Percentiles rank a stretch among this genome's conserved stretches.
phyloP scores from a whole-genome alignment of 257 asterid genomes.

The Solanum peruvianum region DNA sequence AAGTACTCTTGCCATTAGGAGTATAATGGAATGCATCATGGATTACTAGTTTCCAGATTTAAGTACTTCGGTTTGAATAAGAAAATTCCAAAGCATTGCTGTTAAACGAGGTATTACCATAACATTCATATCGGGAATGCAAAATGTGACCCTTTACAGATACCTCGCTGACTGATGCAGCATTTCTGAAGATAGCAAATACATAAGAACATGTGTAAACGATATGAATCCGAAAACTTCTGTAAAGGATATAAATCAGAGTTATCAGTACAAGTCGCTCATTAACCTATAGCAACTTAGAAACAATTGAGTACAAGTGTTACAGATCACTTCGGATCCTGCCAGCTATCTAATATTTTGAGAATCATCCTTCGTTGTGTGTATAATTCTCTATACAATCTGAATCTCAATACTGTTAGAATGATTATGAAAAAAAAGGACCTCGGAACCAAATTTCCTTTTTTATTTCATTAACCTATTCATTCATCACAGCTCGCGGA shows the following conservation, averaged over 20 bases:
- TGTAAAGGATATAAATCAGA: not conserved
- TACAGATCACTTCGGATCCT: conserved; percentile 34
- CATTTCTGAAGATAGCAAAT: not conserved
- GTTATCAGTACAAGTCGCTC: conserved; percentile 19
- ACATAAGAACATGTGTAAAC: not conserved
- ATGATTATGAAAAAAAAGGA: conserved; percentile 14
- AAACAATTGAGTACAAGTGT: conserved; percentile 20
- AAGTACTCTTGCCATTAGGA: conserved; percentile 25
- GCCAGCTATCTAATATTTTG: conserved; percentile 27
- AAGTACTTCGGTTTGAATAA: not conserved
- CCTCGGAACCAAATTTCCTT: conserved; percentile 9
- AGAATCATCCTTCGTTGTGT: conserved; percentile 26
- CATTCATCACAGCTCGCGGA: conserved; percentile 9
- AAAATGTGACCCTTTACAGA: not conserved
- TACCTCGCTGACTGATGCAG: not conserved
- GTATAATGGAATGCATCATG: conserved; percentile 4
- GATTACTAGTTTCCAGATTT: not conserved
- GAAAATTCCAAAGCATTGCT: not conserved
- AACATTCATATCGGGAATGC: not conserved
- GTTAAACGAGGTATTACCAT: not conserved
- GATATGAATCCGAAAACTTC: not conserved
- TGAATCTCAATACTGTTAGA: conserved; percentile 21
- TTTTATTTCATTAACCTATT: conserved; percentile 2
- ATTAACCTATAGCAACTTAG: conserved; percentile 19
- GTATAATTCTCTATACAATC: conserved; percentile 49